Evolutionary conservation across 495 filamentous ascomycete genomes (phyloP), one percentile per base, ranked within the genome.

Genomic region (Tuber brumale): DNA sequence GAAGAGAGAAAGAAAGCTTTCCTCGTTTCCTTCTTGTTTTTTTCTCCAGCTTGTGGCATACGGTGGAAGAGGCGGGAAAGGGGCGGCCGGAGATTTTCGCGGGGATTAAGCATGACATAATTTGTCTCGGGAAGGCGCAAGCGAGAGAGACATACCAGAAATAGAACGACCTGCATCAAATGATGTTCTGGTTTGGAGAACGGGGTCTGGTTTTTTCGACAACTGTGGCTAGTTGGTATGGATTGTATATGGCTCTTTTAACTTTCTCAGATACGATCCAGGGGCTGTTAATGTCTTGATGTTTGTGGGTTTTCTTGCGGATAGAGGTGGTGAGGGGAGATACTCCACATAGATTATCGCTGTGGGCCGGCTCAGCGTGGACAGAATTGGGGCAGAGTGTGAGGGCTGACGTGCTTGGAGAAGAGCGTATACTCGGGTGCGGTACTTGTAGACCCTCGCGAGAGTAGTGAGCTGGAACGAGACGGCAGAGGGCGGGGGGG

Each of bases 61-160:
- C n/a, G 9, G 27, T 10, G 23, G 12, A 31, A 27, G n/a, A 31
- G 10, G n/a, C 10, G 8, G 57, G 27, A 18, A 61, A 61, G 27
- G 14, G 27, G 23, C 31, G 57, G 27, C 57, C 31, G 57, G 57
- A 66, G 57, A 66, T 66, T 66, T 66, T 35, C 57, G 27, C 27
- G 57, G 57, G 57, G 57, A 66, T 66, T 66, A 66, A 66, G 7
- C 4, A 66, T 66, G 57, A 66, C 57, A 66, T 66, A 66, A 35
- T 12, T 31, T 66, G 57, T 66, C 57, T 66, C 57, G 57, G 57
- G 57, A 66, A 35, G 27, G 57, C 57, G 57, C 27, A 66, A 14
- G 57, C 57, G 57, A 19, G 57, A 66, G 4, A 66, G 27, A 66
- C 27, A 31, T 66, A 27, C 27, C 12, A 35, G 27, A 66, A 66